These are phyloP conservation scores for Tolypocladium tropicale DNA, from an alignment of 2,329 filamentous ascomycete species.

Conservation along the genomic window DNA sequence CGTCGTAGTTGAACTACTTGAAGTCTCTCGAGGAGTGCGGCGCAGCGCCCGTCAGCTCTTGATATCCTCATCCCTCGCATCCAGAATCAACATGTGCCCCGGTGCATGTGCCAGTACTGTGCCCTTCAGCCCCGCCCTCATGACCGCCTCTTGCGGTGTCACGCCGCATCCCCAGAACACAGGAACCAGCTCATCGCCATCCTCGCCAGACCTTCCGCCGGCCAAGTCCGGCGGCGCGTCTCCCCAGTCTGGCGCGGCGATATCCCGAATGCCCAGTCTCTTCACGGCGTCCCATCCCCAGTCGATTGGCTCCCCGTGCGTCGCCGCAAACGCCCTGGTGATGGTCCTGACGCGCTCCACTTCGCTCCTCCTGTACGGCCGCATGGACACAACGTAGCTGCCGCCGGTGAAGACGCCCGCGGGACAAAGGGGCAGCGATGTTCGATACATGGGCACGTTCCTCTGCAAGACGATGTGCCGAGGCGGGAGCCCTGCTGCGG, in stretches of 20 bases:
- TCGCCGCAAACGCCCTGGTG: background rate
- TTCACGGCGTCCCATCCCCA: background rate
- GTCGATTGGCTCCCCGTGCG: background rate
- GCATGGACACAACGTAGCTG: background rate
- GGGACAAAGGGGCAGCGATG: background rate
- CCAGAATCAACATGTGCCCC: constrained; percentile 51
- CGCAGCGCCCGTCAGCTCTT: background rate
- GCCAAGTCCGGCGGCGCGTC: constrained; percentile 32
- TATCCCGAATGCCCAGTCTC: background rate
- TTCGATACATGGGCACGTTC: background rate
- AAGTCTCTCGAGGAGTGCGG: too few species aligned
- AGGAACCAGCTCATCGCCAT: constrained; percentile 30
- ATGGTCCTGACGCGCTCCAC: background rate
- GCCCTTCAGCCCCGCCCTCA: background rate
- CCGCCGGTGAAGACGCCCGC: background rate
- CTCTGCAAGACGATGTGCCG: background rate
- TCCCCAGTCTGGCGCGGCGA: constrained; percentile 41
- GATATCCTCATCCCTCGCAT: constrained; percentile 33
- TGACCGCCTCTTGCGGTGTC: background rate
- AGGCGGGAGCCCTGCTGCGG: background rate
- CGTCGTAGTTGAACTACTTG: background rate
- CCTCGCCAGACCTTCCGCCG: constrained; percentile 23
- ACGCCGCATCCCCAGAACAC: background rate
- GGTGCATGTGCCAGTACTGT: constrained; percentile 49
- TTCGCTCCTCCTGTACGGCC: background rate